Conservation (phyloP, 345 rosid genomes). For the Brassica juncea region DNA sequence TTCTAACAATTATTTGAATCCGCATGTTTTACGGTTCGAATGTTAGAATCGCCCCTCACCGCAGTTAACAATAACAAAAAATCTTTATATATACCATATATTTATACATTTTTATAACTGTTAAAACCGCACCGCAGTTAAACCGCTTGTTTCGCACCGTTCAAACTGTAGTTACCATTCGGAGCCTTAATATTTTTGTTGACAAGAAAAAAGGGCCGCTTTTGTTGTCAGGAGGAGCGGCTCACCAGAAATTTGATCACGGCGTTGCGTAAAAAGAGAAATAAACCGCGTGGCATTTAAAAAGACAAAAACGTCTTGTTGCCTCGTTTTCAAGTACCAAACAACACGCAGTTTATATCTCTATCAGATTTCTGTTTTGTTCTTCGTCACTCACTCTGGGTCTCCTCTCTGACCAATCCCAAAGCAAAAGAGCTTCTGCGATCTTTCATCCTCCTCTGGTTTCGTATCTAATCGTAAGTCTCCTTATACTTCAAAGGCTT, state of each 20-base stretch:
- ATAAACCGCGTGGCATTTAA: not conserved
- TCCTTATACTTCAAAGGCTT: not conserved
- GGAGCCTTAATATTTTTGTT: no score
- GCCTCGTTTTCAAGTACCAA: not conserved
- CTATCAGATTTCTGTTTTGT: not conserved
- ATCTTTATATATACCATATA: no score
- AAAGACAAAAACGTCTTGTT: not conserved
- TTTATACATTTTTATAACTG: no score
- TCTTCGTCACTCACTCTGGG: not conserved
- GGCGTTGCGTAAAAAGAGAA: not conserved
- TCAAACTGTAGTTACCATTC: no score
- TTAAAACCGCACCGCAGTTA: no score
- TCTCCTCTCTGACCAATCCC: not conserved
- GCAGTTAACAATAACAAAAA: no score
- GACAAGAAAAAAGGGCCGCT: no score
- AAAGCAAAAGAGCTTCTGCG: conserved; percentile 17
- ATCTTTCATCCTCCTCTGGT: conserved; percentile 8
- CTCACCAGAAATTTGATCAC: not conserved
- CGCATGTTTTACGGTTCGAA: no score
- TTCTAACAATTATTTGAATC: no score
- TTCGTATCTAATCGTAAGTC: conserved; percentile 5
- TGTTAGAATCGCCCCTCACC: no score
- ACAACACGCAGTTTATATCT: conserved; percentile 6
- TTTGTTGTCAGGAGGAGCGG: no score
- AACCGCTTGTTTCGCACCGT: no score